These are phyloP conservation scores for Medicago ruthenica DNA, from an alignment of 306 rosid genomes.

Conservation along the genomic window DNA sequence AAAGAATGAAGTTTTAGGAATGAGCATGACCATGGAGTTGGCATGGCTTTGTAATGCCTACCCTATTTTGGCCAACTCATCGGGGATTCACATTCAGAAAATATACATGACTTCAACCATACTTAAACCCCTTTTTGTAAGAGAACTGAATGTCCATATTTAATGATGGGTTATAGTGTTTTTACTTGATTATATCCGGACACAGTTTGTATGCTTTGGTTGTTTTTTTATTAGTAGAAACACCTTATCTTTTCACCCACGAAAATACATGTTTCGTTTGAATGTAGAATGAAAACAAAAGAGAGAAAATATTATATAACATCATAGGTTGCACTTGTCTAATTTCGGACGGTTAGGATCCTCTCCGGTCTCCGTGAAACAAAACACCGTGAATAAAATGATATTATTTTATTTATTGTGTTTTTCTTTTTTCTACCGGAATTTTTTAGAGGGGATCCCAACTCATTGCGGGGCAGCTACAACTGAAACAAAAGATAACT, in stretches of 20 bases:
- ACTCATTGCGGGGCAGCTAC: too few relatives aligned
- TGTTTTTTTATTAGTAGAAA: conserved; percentile 28
- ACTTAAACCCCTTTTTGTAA: conserved; percentile 35
- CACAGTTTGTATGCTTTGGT: conserved; percentile 27
- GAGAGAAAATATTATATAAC: neutral
- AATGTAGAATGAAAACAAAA: neutral
- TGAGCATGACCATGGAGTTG: conserved; percentile 37
- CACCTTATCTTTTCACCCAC: neutral
- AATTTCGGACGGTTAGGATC: too few relatives aligned
- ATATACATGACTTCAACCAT: conserved; percentile 10
- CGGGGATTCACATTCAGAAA: conserved; percentile 12
- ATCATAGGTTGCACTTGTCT: too few relatives aligned
- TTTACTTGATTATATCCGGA: conserved; percentile 26
- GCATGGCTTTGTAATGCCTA: conserved; percentile 39
- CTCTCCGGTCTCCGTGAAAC: too few relatives aligned
- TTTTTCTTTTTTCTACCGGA: too few relatives aligned
- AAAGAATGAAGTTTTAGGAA: conserved; percentile 37
- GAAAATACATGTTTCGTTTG: neutral
- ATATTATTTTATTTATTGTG: too few relatives aligned
- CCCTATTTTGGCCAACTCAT: conserved; percentile 2
- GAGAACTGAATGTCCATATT: conserved; percentile 31
- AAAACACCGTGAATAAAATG: too few relatives aligned
- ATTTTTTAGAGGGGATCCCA: too few relatives aligned
- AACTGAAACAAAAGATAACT: too few relatives aligned
- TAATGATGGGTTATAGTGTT: conserved; percentile 33